These are phyloP conservation scores for Trametes polyzona DNA, from an alignment of 1,284 basidiomycete species.

Conservation along the genomic window DNA sequence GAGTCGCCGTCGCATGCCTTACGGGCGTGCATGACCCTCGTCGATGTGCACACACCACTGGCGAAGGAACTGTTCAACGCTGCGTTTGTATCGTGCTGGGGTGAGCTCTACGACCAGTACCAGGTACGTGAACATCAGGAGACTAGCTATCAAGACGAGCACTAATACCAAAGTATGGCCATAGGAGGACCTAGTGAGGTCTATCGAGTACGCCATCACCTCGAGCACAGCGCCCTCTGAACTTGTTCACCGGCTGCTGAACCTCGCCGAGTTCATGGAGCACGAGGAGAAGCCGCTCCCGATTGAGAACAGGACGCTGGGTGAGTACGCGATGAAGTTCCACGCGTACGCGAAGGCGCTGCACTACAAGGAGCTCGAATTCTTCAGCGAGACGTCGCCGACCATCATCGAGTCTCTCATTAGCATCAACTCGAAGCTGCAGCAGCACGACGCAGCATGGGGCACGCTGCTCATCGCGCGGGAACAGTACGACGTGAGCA, in stretches of 20 bases:
- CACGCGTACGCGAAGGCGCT: slow-evolving; percentile 98
- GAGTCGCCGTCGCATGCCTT: slow-evolving; percentile 98
- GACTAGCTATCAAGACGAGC: no score
- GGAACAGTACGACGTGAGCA: slow-evolving; percentile 83
- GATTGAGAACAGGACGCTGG: slow-evolving; percentile 92
- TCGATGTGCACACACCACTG: slow-evolving; percentile 90
- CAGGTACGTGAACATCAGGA: slow-evolving; percentile 58
- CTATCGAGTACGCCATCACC: slow-evolving; percentile 90
- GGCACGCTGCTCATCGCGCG: slow-evolving; percentile 90
- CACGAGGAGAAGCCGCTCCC: slow-evolving; percentile 97
- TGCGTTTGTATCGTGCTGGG: slow-evolving; percentile 98
- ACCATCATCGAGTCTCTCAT: slow-evolving; percentile 95
- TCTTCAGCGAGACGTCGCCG: slow-evolving; percentile 88
- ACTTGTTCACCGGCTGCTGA: slow-evolving; percentile 92
- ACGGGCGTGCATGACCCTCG: slow-evolving; percentile 92
- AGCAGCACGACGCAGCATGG: slow-evolving; percentile 97
- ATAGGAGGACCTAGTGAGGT: slow-evolving; percentile 94
- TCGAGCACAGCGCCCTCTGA: slow-evolving; percentile 83
- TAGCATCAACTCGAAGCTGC: slow-evolving; percentile 95
- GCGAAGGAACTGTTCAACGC: slow-evolving; percentile 98
- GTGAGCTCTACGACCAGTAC: slow-evolving; percentile 94
- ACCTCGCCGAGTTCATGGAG: slow-evolving; percentile 99
- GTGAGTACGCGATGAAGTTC: slow-evolving; percentile 93
- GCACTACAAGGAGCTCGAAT: slow-evolving; percentile 99
- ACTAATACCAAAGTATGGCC: no score